These are phyloP conservation scores for Aureobasidium leucospermi DNA, from an alignment of 2,329 filamentous ascomycete species.

Conservation along the genomic window DNA sequence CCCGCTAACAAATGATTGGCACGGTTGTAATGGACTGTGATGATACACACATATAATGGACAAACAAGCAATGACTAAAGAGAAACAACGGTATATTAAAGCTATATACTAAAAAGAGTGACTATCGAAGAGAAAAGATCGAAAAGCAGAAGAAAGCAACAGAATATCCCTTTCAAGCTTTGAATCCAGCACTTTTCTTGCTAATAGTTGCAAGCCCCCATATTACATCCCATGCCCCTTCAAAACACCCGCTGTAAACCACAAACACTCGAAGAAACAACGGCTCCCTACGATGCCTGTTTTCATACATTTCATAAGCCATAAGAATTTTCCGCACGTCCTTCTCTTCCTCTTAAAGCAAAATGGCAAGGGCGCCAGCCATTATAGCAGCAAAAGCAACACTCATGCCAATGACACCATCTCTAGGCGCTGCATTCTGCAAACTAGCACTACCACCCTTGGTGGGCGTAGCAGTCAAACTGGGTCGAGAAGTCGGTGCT, in stretches of 20 bases:
- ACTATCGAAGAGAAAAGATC: neutral
- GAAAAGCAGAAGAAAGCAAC: too few species aligned
- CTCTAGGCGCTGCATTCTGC: neutral
- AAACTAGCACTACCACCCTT: neutral
- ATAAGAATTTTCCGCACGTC: neutral
- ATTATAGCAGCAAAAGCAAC: neutral
- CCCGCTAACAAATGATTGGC: conserved; percentile 19
- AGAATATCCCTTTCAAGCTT: too few species aligned
- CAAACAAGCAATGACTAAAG: neutral
- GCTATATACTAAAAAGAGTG: neutral
- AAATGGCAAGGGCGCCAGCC: neutral
- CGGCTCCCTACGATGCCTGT: neutral
- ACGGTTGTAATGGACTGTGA: neutral
- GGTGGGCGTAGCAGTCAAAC: neutral
- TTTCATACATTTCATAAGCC: neutral
- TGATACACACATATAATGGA: neutral
- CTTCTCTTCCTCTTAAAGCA: neutral
- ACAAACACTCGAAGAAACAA: neutral
- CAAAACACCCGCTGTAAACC: neutral
- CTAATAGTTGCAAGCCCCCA: neutral
- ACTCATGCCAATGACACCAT: neutral
- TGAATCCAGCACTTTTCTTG: neutral
- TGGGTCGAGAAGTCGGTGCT: neutral
- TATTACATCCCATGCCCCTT: neutral
- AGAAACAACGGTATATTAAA: neutral